Percentiles rank a stretch among this genome's conserved stretches.
Evolutionary conservation across 1,284 basidiomycete species (phyloP).

Genomic region (Ustanciosporium gigantosporum): DNA sequence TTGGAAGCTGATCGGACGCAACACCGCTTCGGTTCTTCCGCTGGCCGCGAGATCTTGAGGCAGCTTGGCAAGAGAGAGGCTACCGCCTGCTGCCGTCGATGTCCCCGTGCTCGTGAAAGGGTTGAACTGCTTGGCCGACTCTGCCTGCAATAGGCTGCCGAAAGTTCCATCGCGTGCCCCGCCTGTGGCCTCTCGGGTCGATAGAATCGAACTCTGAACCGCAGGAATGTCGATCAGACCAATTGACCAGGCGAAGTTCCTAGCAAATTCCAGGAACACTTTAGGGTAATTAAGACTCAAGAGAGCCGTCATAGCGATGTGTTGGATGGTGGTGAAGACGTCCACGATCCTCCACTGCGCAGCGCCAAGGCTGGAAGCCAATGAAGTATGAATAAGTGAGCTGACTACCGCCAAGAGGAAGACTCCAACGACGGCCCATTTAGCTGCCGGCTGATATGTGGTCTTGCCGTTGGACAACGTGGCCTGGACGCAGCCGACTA

Average conservation of each 20-base stretch:
- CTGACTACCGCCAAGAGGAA: constrained; percentile 72
- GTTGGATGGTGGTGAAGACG: constrained; percentile 78
- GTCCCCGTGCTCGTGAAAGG: constrained; percentile 32
- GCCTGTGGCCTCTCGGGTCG: constrained; percentile 79
- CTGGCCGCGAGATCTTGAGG: not conserved
- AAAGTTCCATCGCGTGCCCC: constrained; percentile 66
- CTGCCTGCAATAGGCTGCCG: constrained; percentile 32
- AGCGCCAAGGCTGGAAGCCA: constrained; percentile 60
- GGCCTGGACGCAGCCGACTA: constrained; percentile 86
- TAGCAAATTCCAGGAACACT: constrained; percentile 75
- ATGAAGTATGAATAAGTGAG: constrained; percentile 70
- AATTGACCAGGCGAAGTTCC: constrained; percentile 87
- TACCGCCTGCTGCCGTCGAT: constrained; percentile 2
- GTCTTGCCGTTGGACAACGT: constrained; percentile 90
- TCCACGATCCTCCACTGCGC: constrained; percentile 72
- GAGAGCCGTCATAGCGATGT: constrained; percentile 75
- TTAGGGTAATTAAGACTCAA: constrained; percentile 84
- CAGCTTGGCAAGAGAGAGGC: constrained; percentile 8
- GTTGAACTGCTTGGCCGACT: constrained; percentile 41
- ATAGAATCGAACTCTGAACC: constrained; percentile 78
- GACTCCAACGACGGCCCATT: constrained; percentile 76
- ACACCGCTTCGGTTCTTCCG: not conserved
- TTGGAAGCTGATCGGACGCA: constrained; percentile 15
- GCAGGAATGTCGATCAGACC: constrained; percentile 74
- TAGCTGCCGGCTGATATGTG: constrained; percentile 72